Conservation (phyloP, 805 yeast genomes). For the Sporopachydermia lactativora region DNA sequence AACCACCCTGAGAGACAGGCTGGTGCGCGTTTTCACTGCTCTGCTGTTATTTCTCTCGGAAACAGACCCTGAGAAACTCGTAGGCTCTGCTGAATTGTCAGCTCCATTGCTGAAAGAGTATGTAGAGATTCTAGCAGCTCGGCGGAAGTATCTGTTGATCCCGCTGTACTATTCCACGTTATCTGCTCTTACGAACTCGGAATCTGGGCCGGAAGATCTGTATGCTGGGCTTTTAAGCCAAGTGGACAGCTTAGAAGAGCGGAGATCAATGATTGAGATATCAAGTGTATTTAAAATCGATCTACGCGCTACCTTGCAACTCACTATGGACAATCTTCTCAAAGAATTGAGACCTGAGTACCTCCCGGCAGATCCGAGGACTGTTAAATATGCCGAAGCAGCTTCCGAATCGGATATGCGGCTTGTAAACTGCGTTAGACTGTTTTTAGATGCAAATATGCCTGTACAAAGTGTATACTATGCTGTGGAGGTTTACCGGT, state of each 20-base stretch:
- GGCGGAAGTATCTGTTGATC: neutral
- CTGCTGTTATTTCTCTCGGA: neutral
- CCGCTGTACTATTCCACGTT: neutral
- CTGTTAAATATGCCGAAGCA: neutral
- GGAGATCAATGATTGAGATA: neutral
- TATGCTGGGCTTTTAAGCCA: neutral
- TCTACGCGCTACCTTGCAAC: neutral
- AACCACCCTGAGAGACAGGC: neutral
- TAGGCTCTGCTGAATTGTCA: neutral
- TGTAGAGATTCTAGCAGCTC: neutral
- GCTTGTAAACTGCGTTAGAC: neutral
- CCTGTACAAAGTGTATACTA: neutral
- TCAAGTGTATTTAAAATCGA: neutral
- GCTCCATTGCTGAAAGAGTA: neutral
- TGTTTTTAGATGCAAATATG: neutral
- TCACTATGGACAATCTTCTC: neutral
- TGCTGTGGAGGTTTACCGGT: neutral
- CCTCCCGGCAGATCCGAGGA: neutral
- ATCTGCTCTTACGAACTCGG: neutral
- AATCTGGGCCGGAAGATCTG: neutral
- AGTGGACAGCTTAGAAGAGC: neutral
- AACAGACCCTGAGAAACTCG: neutral
- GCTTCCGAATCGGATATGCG: neutral
- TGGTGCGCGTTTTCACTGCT: neutral
- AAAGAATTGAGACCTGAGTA: neutral